phyloP scores from a whole-genome alignment of 495 filamentous ascomycete genomes.

The Penicillium coffeae region DNA sequence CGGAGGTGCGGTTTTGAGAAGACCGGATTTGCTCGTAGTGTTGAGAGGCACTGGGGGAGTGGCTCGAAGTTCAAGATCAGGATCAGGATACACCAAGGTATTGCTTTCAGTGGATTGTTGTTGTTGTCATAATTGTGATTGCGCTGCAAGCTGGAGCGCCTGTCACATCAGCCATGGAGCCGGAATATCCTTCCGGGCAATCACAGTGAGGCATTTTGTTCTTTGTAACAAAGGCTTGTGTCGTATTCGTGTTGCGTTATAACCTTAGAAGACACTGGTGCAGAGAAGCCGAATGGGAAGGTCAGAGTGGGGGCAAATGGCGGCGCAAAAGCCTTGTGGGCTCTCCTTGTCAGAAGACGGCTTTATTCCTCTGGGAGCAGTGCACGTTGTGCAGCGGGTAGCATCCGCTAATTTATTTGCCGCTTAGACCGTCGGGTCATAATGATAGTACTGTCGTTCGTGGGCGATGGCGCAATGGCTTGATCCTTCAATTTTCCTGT shows the following conservation, averaged over 20 bases:
- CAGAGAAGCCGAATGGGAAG: too few species aligned
- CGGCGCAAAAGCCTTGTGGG: too few species aligned
- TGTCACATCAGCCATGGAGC: not conserved
- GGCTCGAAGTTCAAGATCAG: not conserved
- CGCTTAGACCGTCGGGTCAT: too few species aligned
- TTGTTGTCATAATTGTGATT: not conserved
- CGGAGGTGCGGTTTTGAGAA: slow-evolving; percentile 23
- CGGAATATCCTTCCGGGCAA: not conserved
- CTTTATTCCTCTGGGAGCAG: too few species aligned
- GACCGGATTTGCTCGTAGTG: too few species aligned
- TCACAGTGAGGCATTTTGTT: not conserved
- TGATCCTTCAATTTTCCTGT: too few species aligned
- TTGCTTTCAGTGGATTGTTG: not conserved
- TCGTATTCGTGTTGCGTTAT: not conserved
- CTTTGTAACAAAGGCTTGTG: not conserved
- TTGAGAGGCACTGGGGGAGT: not conserved
- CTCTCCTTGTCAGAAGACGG: too few species aligned
- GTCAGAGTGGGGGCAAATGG: too few species aligned
- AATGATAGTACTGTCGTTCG: too few species aligned
- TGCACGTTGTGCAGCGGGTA: too few species aligned
- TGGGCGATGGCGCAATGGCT: too few species aligned
- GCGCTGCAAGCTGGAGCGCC: not conserved
- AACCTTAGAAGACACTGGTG: not conserved
- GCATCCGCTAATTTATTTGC: too few species aligned
- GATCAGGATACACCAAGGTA: not conserved